Evolutionary conservation across 345 rosid species (phyloP), one percentile per base, ranked within the genome.

Genomic region (Bruguiera sexangula): DNA sequence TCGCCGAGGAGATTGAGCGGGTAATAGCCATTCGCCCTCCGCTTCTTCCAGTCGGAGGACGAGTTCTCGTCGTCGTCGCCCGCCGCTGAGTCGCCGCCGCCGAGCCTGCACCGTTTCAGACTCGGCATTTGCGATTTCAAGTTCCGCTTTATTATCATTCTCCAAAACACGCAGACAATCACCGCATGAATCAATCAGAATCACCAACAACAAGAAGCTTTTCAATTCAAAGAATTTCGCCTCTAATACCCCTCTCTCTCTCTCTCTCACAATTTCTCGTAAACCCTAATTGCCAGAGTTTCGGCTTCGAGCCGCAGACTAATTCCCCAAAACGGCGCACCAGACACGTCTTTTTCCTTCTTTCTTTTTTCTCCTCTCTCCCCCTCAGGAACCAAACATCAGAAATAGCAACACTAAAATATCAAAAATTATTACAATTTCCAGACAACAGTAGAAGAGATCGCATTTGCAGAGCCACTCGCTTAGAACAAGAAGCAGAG

Each of bases 81-180:
- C 0, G 58, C 65, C 48, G 88, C 76, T 3, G 50, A 43, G 19
- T 18, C 3, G 50, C 15, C 50, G 76, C 67, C 82, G 22, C 83
- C 80, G 80, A 80, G 80, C 59, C 73, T 87, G 64, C 90, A 80
- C 72, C 98, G 85, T 79, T 89, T 92, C 50, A 85, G 76, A 79
- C 92, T 81, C 88, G 86, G 96, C 92, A 90, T 82, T 89, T 87
- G 89, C 62, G 92, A 81, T 90, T 92, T 96, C 82, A 96, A 71
- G 69, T 84, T 86, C 39, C 96, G 82, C 79, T 92, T 95, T 79
- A 95, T 95, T 71, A 95, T 95, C 99, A 95, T 94, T 62, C 48
- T 78, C 50, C 50, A 11, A 13, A 43, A 43, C 15, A 43, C 21
- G 51, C 22, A 68, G 53, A 52, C 30, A 29, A 54, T 48, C 67